These are phyloP conservation scores for Cystobasidium ongulense DNA, from an alignment of 768 basidiomycete species.

Conservation along the genomic window DNA sequence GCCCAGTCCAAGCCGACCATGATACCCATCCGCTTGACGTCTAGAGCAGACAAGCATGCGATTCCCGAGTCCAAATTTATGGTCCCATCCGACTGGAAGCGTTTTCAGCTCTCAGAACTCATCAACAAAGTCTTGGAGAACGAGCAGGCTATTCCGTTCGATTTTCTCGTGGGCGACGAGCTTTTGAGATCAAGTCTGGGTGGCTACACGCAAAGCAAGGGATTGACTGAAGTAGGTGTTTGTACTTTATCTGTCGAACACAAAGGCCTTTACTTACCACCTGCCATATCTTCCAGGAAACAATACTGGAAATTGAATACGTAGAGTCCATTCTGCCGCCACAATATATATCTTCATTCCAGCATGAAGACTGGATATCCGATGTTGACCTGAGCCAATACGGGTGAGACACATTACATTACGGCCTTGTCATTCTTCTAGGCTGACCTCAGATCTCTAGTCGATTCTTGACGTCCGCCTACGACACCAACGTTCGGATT, in stretches of 20 bases:
- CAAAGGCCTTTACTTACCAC: background rate
- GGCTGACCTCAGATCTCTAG: slow-evolving; percentile 53
- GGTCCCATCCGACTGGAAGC: slow-evolving; percentile 78
- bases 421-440: background rate
- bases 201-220: slow-evolving; percentile 53
- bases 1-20: background rate
- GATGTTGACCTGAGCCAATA: slow-evolving; percentile 56
- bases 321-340: slow-evolving; percentile 82
- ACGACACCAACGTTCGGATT: slow-evolving; percentile 66
- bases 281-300: slow-evolving; percentile 54
- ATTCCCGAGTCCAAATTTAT: slow-evolving; percentile 83
- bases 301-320: slow-evolving; percentile 85
- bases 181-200: slow-evolving; percentile 63
- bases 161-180: slow-evolving; percentile 72
- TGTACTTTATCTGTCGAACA: background rate
- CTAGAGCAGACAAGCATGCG: slow-evolving; percentile 62
- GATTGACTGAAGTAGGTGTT: slow-evolving; percentile 58
- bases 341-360: slow-evolving; percentile 64
- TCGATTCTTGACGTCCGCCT: slow-evolving; percentile 58
- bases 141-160: slow-evolving; percentile 67
- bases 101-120: slow-evolving; percentile 94
- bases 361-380: slow-evolving; percentile 92
- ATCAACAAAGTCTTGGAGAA: slow-evolving; percentile 76
- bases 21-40: slow-evolving; percentile 51
- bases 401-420: slow-evolving; percentile 44